These are phyloP conservation scores for Leucosporidium yakuticum DNA, from an alignment of 768 basidiomycete species.

Conservation along the genomic window DNA sequence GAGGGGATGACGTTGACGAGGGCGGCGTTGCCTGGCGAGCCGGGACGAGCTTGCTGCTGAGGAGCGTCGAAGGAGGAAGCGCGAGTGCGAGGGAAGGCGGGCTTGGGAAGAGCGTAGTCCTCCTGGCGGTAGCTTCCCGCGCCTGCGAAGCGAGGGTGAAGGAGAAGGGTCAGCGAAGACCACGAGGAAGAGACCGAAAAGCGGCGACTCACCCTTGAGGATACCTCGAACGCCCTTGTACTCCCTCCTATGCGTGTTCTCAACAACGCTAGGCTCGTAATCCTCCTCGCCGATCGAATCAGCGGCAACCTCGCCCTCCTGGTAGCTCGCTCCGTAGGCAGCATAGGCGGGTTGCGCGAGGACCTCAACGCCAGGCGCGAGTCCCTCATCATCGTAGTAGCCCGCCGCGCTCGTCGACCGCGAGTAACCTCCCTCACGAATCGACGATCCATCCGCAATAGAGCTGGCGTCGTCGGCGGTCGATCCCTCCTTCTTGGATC, in stretches of 20 bases:
- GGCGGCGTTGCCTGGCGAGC: conserved; percentile 51
- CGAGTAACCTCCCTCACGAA: background rate
- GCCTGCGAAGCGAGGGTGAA: conserved; percentile 46
- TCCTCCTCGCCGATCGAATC: conserved; percentile 66
- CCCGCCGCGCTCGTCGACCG: background rate
- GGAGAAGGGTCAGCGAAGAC: background rate
- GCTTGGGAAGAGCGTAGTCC: conserved; percentile 72
- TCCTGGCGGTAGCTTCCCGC: conserved; percentile 66
- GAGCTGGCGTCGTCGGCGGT: conserved; percentile 3
- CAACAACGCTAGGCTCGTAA: conserved; percentile 42
- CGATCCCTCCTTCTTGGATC: conserved; percentile 7
- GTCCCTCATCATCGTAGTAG: conserved; percentile 7
- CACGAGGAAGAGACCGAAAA: background rate
- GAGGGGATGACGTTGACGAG: conserved; percentile 36
- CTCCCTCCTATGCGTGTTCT: conserved; percentile 27
- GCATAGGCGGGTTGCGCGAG: conserved; percentile 21
- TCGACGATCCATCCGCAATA: conserved; percentile 6
- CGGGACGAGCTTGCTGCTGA: conserved; percentile 22
- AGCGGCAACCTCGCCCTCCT: conserved; percentile 53
- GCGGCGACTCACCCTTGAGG: conserved; percentile 64
- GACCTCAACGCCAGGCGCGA: conserved; percentile 23
- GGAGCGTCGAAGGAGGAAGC: conserved; percentile 38
- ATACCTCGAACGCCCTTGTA: conserved; percentile 68
- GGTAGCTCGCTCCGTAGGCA: conserved; percentile 48
- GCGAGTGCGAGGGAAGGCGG: conserved; percentile 46